Conservation (phyloP, 176 grass and related monocot species). For the Coix lacrymajobi region DNA sequence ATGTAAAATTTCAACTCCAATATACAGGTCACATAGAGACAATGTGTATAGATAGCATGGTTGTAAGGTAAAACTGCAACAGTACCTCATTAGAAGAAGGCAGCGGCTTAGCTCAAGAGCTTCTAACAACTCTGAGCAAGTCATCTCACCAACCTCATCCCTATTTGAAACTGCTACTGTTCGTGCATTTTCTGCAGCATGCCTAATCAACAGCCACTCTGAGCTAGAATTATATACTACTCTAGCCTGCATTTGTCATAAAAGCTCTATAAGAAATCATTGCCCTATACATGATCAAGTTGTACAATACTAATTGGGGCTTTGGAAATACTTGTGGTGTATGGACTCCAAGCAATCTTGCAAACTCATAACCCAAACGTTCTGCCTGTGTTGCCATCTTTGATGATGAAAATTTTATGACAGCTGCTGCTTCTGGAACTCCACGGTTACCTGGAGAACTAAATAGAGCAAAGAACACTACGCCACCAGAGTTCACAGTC, state of each 20-base stretch:
- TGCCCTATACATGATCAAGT: constrained; percentile 5
- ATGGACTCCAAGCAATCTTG: constrained; percentile 69
- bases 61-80: background rate
- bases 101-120: constrained; percentile 94
- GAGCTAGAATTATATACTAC: constrained; percentile 73
- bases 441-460: constrained; percentile 30
- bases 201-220: constrained; percentile 78
- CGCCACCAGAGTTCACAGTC: constrained; percentile 94
- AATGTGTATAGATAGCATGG: constrained; percentile 4
- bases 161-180: constrained; percentile 43
- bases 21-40: constrained; percentile 3
- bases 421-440: constrained; percentile 54
- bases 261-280: constrained; percentile 22
- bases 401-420: constrained; percentile 87
- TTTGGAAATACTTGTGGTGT: constrained; percentile 67
- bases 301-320: background rate
- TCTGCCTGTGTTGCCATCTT: constrained; percentile 95
- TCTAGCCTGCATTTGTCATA: constrained; percentile 60
- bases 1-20: constrained; percentile 18
- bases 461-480: constrained; percentile 96
- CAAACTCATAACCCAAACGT: constrained; percentile 89
- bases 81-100: constrained; percentile 97
- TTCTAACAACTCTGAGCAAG: constrained; percentile 90
- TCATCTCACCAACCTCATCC: constrained; percentile 81
- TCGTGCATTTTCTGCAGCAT: constrained; percentile 75